These are phyloP conservation scores for Coemansia sp. DNA, from an alignment of 192 early-diverging fungal species.

Conservation along the genomic window DNA sequence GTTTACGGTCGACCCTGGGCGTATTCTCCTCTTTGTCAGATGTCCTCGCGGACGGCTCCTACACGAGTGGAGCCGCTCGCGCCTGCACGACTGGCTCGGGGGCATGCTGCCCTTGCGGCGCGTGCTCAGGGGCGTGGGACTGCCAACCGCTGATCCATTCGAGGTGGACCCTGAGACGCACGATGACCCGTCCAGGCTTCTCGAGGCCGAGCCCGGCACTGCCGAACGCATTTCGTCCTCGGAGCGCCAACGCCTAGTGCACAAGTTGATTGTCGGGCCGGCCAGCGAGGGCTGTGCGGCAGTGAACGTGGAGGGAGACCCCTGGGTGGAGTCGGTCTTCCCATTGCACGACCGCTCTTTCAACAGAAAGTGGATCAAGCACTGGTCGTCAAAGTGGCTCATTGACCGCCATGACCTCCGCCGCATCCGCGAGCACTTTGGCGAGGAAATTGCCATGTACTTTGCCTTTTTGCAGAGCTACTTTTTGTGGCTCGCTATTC, in stretches of 20 bases:
- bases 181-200: slow-evolving; percentile 41
- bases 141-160: slow-evolving; percentile 23
- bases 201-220: slow-evolving; percentile 13
- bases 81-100: slow-evolving; percentile 73
- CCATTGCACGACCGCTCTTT: slow-evolving; percentile 81
- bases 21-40: slow-evolving; percentile 67
- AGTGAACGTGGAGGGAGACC: slow-evolving; percentile 62
- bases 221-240: slow-evolving; percentile 25
- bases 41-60: slow-evolving; percentile 63
- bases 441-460: slow-evolving; percentile 92
- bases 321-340: slow-evolving; percentile 67
- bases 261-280: slow-evolving; percentile 42
- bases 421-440: slow-evolving; percentile 80
- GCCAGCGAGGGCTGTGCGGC: slow-evolving; percentile 34
- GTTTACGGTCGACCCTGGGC: slow-evolving; percentile 26
- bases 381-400: slow-evolving; percentile 82
- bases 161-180: slow-evolving; percentile 40
- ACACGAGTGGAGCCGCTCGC: slow-evolving; percentile 52
- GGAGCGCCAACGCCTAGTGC: slow-evolving; percentile 44
- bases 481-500: slow-evolving; percentile 71
- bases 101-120: slow-evolving; percentile 61
- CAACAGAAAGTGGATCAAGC: slow-evolving; percentile 79
- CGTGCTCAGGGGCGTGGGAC: slow-evolving; percentile 15
- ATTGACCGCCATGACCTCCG: slow-evolving; percentile 73
- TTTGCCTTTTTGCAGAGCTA: slow-evolving; percentile 96